Percentiles rank a stretch among this genome's conserved stretches.
These are phyloP conservation scores for Aurinia saxatilis DNA, from an alignment of 345 rosid genomes.

Conservation along the genomic window DNA sequence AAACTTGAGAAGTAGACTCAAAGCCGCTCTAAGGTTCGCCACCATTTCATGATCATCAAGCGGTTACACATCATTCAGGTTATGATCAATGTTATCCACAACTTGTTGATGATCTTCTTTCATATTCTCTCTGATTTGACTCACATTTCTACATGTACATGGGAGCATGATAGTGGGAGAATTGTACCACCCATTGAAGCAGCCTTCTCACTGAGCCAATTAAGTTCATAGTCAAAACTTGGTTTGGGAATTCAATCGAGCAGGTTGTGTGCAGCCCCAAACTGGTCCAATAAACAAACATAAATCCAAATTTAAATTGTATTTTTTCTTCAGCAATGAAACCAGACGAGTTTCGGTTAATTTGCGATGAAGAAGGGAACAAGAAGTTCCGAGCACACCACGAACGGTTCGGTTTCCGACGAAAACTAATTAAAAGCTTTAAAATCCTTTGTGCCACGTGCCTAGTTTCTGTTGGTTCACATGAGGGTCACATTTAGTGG, in stretches of 20 bases:
- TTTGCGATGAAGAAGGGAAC: too few species aligned
- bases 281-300: too few species aligned
- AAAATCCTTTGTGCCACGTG: too few species aligned
- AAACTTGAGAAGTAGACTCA: too few species aligned
- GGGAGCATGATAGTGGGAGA: slow-evolving; percentile 38
- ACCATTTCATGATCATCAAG: slow-evolving; percentile 37
- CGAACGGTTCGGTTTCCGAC: too few species aligned
- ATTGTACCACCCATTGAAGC: slow-evolving; percentile 12
- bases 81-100: slow-evolving; percentile 22
- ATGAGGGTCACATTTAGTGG: too few species aligned
- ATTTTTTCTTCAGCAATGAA: too few species aligned
- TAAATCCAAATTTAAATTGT: too few species aligned
- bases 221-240: slow-evolving; percentile 46
- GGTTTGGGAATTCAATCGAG: slow-evolving; percentile 46
- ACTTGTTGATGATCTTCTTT: slow-evolving; percentile 23
- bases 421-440: too few species aligned
- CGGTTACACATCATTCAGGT: slow-evolving; percentile 20
- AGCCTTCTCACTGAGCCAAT: slow-evolving; percentile 40
- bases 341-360: too few species aligned
- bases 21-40: slow-evolving; percentile 31
- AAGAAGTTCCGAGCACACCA: too few species aligned
- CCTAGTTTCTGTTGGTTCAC: too few species aligned
- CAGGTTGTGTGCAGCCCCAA: background rate
- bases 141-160: slow-evolving; percentile 26
- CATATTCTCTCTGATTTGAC: slow-evolving; percentile 30